Evolutionary conservation across 345 rosid genomes (phyloP), one percentile per base, ranked within the genome.

Genomic region (Orychophragmus violaceus): DNA sequence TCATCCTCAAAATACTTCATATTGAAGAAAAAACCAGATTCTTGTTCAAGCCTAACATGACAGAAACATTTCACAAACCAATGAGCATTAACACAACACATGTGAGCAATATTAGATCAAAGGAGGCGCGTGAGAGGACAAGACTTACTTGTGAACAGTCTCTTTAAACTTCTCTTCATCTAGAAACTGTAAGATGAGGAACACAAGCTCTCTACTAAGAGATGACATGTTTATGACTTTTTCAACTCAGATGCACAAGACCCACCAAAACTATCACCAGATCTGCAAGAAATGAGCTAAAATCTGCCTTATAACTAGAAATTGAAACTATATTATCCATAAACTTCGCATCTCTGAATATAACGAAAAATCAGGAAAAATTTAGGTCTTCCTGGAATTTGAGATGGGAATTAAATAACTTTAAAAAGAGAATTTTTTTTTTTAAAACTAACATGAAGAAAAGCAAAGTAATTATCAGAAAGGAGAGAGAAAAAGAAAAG

Each of bases 1-100:
- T 90, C 96, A 68, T 94, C 99, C 87, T 93, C 98, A 67, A 93
- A 93, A 83, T 90, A 84, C 79, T 88, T 93, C 97, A 93, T 88
- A 76, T 94, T 94, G 75, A 94, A 94, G 95, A 85, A 94, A 82
- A 94, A 94, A 22, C 96, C 99, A 77, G 99, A 90, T 76, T 94
- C 97, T 83, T 90, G 96, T 63, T 94, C 99, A 76, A 94, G 97
- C 84, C 99, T 46, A 76, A 63, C 30, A 65, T 59, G 19, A 9
- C 7, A 54, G 58, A 32, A 5, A 7, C 14, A 13, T 6, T 12
- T 32, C 16, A 48, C 49, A 69, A 21, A 17, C 8, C 35, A 63
- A 19, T 16, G 32, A 50, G 58, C 69, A 56, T 33, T 39, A 54
- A 18, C 35, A 14, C 13, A 22, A 52, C 27, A 50, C 18, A 18